Evolutionary conservation across 768 basidiomycete genomes (phyloP).

Genomic region (Mycena vulgaris): DNA sequence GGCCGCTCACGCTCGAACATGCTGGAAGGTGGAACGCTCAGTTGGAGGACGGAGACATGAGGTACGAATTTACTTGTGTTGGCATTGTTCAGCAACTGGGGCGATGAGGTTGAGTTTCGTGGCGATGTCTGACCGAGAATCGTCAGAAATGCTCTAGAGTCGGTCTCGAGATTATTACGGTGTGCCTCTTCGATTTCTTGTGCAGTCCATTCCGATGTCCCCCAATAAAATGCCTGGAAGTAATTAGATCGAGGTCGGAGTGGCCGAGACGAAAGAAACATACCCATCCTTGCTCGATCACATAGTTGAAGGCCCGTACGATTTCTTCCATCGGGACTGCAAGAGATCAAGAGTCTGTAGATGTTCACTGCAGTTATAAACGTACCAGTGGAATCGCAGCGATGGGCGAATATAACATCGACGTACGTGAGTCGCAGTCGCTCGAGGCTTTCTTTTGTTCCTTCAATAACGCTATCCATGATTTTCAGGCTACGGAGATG

Average conservation of each 20-base stretch:
- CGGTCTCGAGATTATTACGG: slow-evolving; percentile 51
- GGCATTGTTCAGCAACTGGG: slow-evolving; percentile 85
- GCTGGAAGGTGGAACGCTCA: slow-evolving; percentile 51
- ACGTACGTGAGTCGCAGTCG: slow-evolving; percentile 84
- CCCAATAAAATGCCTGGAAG: slow-evolving; percentile 73
- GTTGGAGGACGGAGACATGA: neutral
- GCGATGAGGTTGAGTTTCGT: slow-evolving; percentile 74
- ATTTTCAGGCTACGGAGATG: neutral
- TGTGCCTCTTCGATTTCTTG: slow-evolving; percentile 78
- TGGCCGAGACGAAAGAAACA: neutral
- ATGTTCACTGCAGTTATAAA: neutral
- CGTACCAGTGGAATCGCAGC: slow-evolving; percentile 69
- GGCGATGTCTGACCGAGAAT: slow-evolving; percentile 70
- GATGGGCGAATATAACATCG: slow-evolving; percentile 81
- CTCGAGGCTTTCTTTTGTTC: slow-evolving; percentile 74
- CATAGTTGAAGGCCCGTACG: slow-evolving; percentile 85
- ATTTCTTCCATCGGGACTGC: slow-evolving; percentile 81
- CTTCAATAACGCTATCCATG: slow-evolving; percentile 76
- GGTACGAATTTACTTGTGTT: slow-evolving; percentile 66
- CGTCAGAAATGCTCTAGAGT: neutral
- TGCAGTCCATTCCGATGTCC: slow-evolving; percentile 85
- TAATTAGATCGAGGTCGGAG: neutral
- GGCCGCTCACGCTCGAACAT: slow-evolving; percentile 86
- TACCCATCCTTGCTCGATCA: slow-evolving; percentile 80
- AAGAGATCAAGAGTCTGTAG: neutral